Evolutionary conservation across 495 filamentous ascomycete genomes (phyloP), one percentile per base, ranked within the genome.

Genomic region (Penicillium tannophilum): DNA sequence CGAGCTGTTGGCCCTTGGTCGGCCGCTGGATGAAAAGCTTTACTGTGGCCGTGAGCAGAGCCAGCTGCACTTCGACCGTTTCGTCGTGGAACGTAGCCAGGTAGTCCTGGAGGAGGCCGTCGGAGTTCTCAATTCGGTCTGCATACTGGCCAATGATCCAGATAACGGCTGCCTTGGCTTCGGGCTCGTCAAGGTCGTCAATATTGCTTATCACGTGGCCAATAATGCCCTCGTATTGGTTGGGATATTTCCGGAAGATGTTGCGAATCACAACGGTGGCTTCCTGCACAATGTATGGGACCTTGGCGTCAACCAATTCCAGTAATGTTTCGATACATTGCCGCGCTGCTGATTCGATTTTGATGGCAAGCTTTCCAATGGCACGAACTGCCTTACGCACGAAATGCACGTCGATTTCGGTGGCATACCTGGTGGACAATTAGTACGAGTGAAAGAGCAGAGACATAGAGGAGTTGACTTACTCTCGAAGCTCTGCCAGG

Each of bases 91-190:
- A 99, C 11, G 91, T 89, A 59, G 91, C 90, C 24, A 99, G 74
- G 72, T 98, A 99, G 66, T 98, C 94, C 54, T 98, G 94, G 5
- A 99, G 84, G 0, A 99, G 82, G 0, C 87, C 90, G 62, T 98
- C 94, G 20, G 89, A 91, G 71, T 98, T 97, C 61, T 98, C 93
- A 63, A 99, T 99, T 17, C 94, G 87, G 66, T 92, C 90, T 8
- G 94, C 95, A 70, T 99, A 99, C 65, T 99, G 91, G 3, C 94
- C 94, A 65, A 99, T 98, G 54, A 99, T 92, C 94, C 94, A 99
- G 60, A 99, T 95, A 84, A 99, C 93, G n/a, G 94, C 94, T 5
- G 93, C 91, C 72, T 98, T 99, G 41, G 94, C 94, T 69, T 99
- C 94, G n/a, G 94, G 94, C 70, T 99, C 94, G 69, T 99, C 94